Evolutionary conservation across 2,329 filamentous ascomycete genomes (phyloP).

Genomic region (Claviceps paspali): DNA sequence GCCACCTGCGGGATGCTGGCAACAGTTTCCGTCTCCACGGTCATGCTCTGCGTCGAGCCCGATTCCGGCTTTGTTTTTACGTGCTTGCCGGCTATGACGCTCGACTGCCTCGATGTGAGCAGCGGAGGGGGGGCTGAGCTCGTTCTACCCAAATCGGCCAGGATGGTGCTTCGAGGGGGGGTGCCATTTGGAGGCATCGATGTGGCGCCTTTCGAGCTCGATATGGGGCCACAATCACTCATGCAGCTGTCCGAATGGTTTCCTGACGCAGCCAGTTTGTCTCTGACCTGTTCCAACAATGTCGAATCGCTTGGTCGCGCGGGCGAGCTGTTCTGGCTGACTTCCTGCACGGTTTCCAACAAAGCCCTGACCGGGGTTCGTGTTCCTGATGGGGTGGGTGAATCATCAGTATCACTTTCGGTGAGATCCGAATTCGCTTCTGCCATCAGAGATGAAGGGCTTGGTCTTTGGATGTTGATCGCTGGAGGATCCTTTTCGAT

Average conservation of each 20-base stretch:
- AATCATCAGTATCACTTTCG: conserved; percentile 39
- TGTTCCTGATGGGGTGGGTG: conserved; percentile 32
- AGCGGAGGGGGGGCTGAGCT: conserved; percentile 36
- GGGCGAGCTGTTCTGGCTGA: conserved; percentile 62
- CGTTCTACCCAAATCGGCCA: conserved; percentile 25
- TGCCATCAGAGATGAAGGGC: conserved; percentile 29
- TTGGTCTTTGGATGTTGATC: conserved; percentile 38
- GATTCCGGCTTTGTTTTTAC: conserved; percentile 54
- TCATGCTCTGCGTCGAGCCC: conserved; percentile 78
- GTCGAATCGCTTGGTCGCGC: conserved; percentile 28
- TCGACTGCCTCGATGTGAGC: conserved; percentile 50
- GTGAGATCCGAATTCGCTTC: conserved; percentile 22
- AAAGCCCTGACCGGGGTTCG: conserved; percentile 46
- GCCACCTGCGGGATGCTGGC: conserved; percentile 76
- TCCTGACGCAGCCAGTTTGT: conserved; percentile 28
- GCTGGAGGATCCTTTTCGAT: conserved; percentile 34
- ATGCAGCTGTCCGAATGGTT: conserved; percentile 27
- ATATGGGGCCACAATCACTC: conserved; percentile 23
- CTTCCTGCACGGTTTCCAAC: conserved; percentile 84
- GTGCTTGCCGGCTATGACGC: conserved; percentile 46
- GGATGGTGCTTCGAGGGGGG: conserved; percentile 50
- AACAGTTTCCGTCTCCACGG: conserved; percentile 93
- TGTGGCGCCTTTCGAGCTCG: conserved; percentile 31
- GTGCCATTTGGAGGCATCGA: conserved; percentile 43
- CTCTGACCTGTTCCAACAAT: conserved; percentile 33